These are phyloP conservation scores for Wickerhamomyces rabaulensis DNA, from an alignment of 805 yeast genomes.

Conservation along the genomic window DNA sequence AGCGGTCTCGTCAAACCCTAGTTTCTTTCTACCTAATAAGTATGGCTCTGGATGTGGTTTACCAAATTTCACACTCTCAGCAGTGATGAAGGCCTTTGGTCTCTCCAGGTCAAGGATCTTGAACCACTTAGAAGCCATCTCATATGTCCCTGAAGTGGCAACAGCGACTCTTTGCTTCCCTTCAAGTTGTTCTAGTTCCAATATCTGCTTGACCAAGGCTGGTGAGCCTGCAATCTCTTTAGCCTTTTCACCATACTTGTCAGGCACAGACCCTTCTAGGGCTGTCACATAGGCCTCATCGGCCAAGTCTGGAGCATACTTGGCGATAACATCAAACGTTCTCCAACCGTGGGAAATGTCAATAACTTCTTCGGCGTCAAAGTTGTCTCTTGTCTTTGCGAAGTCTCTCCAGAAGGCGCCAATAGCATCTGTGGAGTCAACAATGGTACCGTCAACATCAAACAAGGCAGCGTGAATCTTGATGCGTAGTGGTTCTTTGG, in stretches of 20 bases:
- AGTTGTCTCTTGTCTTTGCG: slow-evolving; percentile 60
- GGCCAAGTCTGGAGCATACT: slow-evolving; percentile 71
- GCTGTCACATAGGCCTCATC: slow-evolving; percentile 53
- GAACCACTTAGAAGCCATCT: slow-evolving; percentile 78
- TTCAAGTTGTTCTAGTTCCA: slow-evolving; percentile 24
- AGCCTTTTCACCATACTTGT: slow-evolving; percentile 65
- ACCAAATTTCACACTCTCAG: slow-evolving; percentile 73
- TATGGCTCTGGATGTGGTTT: slow-evolving; percentile 89
- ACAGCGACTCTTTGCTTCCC: slow-evolving; percentile 69
- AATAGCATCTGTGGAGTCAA: slow-evolving; percentile 74
- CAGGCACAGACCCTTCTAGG: slow-evolving; percentile 69
- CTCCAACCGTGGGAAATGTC: slow-evolving; percentile 78
- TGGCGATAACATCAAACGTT: slow-evolving; percentile 68
- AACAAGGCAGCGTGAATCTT: slow-evolving; percentile 51
- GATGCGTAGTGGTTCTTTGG: slow-evolving; percentile 14
- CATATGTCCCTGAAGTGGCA: slow-evolving; percentile 77
- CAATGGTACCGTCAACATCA: slow-evolving; percentile 84
- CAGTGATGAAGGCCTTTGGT: slow-evolving; percentile 76
- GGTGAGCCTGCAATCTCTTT: slow-evolving; percentile 73
- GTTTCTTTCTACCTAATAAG: slow-evolving; percentile 44
- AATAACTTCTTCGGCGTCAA: slow-evolving; percentile 67
- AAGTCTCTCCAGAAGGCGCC: slow-evolving; percentile 77
- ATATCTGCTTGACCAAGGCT: slow-evolving; percentile 48
- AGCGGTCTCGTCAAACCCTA: slow-evolving; percentile 29
- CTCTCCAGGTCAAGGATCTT: slow-evolving; percentile 50